Base-by-base conservation (phyloP, 345 rosid genomes). In the Populus simonii region DNA sequence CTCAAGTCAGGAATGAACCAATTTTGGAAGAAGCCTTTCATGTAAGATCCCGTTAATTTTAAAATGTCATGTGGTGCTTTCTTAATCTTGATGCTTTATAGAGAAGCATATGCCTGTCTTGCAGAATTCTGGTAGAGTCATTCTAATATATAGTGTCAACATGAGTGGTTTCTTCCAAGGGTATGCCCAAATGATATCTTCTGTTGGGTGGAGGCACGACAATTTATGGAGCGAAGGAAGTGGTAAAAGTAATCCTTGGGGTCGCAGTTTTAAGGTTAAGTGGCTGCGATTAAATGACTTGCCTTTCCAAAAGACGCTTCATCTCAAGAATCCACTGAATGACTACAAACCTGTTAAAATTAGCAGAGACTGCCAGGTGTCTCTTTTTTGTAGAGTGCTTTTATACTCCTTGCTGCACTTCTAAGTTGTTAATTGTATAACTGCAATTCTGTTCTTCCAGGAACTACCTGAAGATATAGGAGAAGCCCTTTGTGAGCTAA, bases 131-230 rank as follows among this genome's bases (percentile, higher is more conserved):
- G 87, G 91, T 76, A 87, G 85, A 83, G 98, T 95, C 66, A 80
- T 95, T 84, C 84, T 95, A 68, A 92, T 95, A 78, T 93, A 92
- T 83, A 93, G 98, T 83, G 98, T 95, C 86, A 95, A 95, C 90
- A 95, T 91, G 99, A 95, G 99, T 72, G 99, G 99, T 77, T 93
- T 89, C 90, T 93, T 95, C 87, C 98, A 95, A 93, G 99, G 99
- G 72, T 95, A 95, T 86, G 97, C 98, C 76, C 90, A 95, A 84
- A 95, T 95, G 99, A 81, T 93, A 83, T 95, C 98, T 79, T 81
- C 96, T 75, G 91, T 89, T 80, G 98, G 99, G 45, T 93, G 94
- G 95, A 93, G 99, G 83, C 88, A 91, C 79, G 99, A 95, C 79
- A 87, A 89, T 38, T 87, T 93, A 72, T 94, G 98, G 98, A 90